These are phyloP conservation scores for Pelargonium australe DNA, from an alignment of 441 rosid genomes.

Conservation along the genomic window DNA sequence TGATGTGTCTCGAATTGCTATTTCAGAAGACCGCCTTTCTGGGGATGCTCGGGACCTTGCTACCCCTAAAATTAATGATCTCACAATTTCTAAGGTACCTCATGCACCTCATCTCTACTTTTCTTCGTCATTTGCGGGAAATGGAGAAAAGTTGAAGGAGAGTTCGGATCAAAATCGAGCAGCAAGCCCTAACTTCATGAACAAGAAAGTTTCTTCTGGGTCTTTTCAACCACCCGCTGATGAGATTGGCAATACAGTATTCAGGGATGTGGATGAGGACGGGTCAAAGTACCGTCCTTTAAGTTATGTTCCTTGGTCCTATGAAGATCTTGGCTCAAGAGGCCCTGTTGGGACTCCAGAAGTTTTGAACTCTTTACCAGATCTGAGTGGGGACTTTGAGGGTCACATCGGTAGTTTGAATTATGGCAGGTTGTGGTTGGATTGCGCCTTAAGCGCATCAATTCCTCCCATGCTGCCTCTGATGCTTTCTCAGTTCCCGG, in stretches of 20 bases:
- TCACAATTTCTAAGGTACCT: slow-evolving; percentile 22
- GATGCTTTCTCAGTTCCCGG: slow-evolving; percentile 36
- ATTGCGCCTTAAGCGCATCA: slow-evolving; percentile 34
- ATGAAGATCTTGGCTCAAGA: slow-evolving; percentile 34
- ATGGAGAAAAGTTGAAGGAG: slow-evolving; percentile 43
- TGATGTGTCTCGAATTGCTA: slow-evolving; percentile 24
- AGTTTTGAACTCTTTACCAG: slow-evolving; percentile 15
- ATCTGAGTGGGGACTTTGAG: slow-evolving; percentile 23
- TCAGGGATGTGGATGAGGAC: slow-evolving; percentile 26
- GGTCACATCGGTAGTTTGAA: slow-evolving; percentile 37
- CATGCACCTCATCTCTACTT: slow-evolving; percentile 37
- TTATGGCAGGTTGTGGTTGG: slow-evolving; percentile 40
- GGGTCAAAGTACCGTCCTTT: slow-evolving; percentile 25
- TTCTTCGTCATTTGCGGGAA: slow-evolving; percentile 22
- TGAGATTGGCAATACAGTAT: slow-evolving; percentile 19
- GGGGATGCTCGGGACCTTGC: slow-evolving; percentile 66
- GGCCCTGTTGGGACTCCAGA: slow-evolving; percentile 10
- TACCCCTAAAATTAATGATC: slow-evolving; percentile 38
- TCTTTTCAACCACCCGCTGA: slow-evolving; percentile 15
- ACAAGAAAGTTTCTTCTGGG: slow-evolving; percentile 22
- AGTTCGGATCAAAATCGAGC: slow-evolving; percentile 28
- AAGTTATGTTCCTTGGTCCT: slow-evolving; percentile 22
- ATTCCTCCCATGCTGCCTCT: slow-evolving; percentile 21
- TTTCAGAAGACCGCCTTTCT: slow-evolving; percentile 40
- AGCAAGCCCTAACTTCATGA: slow-evolving; percentile 20